Conservation (phyloP, 805 yeast genomes). For the Isabelozyma pseudorhagii region DNA sequence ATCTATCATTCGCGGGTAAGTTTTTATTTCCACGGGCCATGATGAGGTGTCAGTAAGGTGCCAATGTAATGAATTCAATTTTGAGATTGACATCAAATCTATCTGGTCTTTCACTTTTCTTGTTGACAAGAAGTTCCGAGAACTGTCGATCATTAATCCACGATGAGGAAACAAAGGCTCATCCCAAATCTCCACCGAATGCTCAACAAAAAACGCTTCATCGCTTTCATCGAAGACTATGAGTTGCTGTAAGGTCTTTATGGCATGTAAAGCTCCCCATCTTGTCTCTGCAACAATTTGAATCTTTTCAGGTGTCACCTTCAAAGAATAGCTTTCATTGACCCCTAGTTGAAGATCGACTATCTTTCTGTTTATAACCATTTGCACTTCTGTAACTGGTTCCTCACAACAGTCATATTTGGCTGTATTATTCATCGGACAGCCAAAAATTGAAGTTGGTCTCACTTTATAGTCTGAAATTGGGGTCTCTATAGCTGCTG, state of each 20-base stretch:
- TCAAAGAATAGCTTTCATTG: conserved; percentile 18
- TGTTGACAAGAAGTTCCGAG: conserved; percentile 30
- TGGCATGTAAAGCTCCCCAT: conserved; percentile 43
- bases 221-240: conserved; percentile 22
- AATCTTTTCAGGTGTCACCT: conserved; percentile 7
- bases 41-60: conserved; percentile 38
- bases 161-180: conserved; percentile 34
- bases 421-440: too few species aligned
- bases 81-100: conserved; percentile 34
- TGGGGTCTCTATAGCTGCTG: conserved; percentile 27
- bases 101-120: conserved; percentile 28
- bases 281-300: conserved; percentile 26
- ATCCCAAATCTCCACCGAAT: conserved; percentile 29
- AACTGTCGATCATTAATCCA: conserved; percentile 38
- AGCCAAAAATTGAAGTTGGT: conserved; percentile 5
- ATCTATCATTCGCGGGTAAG: conserved; percentile 34
- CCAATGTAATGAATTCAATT: conserved; percentile 41
- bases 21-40: conserved; percentile 34
- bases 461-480: conserved; percentile 14
- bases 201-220: conserved; percentile 23
- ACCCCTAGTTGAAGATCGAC: conserved; percentile 30
- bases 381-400: too few species aligned
- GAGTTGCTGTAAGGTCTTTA: conserved; percentile 38
- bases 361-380: conserved; percentile 1
- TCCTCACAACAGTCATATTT: too few species aligned